Evolutionary conservation across 2,329 filamentous ascomycete genomes (phyloP).

Genomic region (Pseudocercospora vitis): DNA sequence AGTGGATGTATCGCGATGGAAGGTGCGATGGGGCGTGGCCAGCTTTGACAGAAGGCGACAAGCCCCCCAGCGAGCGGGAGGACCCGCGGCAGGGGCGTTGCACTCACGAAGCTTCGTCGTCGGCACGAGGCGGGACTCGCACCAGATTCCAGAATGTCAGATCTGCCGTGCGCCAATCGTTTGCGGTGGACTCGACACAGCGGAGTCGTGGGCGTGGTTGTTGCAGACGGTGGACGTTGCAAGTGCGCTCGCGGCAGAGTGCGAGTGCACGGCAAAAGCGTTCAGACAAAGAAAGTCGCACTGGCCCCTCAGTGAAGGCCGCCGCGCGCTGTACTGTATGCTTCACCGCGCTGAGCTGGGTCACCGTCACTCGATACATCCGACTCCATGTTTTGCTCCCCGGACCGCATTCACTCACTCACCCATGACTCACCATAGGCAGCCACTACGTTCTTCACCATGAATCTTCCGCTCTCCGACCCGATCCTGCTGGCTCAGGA

Average conservation of each 20-base stretch:
- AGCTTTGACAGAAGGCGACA: conserved; percentile 4
- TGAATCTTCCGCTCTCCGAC: conserved; percentile 72
- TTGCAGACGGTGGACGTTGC: background rate
- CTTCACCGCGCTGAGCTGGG: background rate
- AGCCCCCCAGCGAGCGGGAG: background rate
- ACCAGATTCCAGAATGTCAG: background rate
- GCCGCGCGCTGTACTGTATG: background rate
- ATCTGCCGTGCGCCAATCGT: conserved; percentile 2
- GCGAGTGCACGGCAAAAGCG: too few relatives aligned
- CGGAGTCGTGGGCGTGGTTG: conserved; percentile 4
- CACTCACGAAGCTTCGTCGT: background rate
- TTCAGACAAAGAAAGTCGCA: background rate
- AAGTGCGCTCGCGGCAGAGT: background rate
- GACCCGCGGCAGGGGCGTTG: background rate
- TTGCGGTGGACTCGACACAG: conserved; percentile 1
- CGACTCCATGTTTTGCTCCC: background rate
- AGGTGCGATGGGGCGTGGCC: background rate
- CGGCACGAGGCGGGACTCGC: background rate
- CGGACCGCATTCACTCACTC: background rate
- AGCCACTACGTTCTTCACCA: conserved; percentile 36
- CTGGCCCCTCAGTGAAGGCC: background rate
- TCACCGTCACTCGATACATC: conserved; percentile 1
- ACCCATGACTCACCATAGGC: conserved; percentile 17
- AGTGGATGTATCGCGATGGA: conserved; percentile 19
- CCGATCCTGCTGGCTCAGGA: conserved; percentile 73